A percentile compares a stretch with the other conserved stretches of the same genome.
Evolutionary conservation across 2,329 filamentous ascomycete species (phyloP).

Genomic region (Teratosphaeria gauchensis): DNA sequence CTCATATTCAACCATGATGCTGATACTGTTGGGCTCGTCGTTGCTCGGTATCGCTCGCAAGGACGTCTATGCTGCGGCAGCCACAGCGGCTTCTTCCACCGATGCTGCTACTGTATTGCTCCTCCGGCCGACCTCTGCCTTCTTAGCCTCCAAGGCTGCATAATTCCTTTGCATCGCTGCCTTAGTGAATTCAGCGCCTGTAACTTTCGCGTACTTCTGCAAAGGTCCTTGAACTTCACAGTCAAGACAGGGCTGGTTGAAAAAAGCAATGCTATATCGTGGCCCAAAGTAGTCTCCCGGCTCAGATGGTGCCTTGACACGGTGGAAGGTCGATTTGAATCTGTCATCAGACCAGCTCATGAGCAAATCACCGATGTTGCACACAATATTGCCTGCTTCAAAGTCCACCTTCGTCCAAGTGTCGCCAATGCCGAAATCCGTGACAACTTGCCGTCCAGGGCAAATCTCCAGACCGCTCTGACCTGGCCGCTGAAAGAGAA

Average conservation of each 20-base stretch:
- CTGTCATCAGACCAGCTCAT: constrained; percentile 60
- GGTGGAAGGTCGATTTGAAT: constrained; percentile 56
- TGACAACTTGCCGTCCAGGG: constrained; percentile 53
- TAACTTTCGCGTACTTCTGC: constrained; percentile 54
- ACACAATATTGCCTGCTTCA: constrained; percentile 46
- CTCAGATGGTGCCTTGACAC: constrained; percentile 50
- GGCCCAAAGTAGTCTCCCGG: constrained; percentile 45
- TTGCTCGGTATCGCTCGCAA: background rate
- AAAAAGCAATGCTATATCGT: constrained; percentile 56
- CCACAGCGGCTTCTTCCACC: background rate
- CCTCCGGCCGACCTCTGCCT: constrained; percentile 18
- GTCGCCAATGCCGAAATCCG: constrained; percentile 50
- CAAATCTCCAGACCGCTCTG: constrained; percentile 57
- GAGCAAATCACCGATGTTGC: constrained; percentile 57
- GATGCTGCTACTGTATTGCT: background rate
- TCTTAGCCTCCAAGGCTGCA: constrained; percentile 41
- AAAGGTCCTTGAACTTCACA: constrained; percentile 49
- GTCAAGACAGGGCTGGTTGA: constrained; percentile 54
- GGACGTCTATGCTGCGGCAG: background rate
- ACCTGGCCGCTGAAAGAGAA: constrained; percentile 53
- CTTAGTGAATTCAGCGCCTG: constrained; percentile 50
- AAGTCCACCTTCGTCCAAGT: constrained; percentile 55
- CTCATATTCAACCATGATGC: no score
- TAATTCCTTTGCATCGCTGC: constrained; percentile 50
- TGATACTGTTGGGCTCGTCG: no score